phyloP scores from a whole-genome alignment of 345 rosid species.

The Eucalyptus pumila region DNA sequence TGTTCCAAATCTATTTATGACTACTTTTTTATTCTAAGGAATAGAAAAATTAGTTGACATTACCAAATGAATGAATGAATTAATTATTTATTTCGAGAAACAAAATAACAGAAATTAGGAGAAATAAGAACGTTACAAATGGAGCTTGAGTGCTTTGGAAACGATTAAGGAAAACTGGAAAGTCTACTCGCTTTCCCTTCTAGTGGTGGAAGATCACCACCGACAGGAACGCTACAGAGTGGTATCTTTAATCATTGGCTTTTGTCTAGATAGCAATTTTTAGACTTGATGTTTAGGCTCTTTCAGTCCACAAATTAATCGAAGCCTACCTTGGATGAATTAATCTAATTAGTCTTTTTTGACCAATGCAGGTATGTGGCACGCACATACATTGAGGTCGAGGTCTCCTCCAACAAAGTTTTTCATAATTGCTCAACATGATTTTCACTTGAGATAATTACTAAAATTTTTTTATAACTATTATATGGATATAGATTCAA shows the following conservation, averaged over 20 bases:
- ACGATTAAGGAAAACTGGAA: neutral
- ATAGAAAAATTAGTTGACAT: too few relatives aligned
- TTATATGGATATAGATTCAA: neutral
- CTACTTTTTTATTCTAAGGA: too few relatives aligned
- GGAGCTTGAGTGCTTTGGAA: too few relatives aligned
- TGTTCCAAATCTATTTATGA: rapidly evolving
- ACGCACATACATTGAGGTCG: neutral
- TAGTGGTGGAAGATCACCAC: neutral
- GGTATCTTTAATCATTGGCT: neutral
- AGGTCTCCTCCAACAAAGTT: neutral
- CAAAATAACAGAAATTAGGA: too few relatives aligned
- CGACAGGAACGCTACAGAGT: too few relatives aligned
- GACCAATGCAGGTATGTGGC: neutral
- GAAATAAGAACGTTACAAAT: too few relatives aligned
- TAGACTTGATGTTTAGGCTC: neutral
- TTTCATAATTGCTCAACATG: neutral
- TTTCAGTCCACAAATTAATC: neutral
- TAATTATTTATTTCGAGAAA: too few relatives aligned
- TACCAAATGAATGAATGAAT: too few relatives aligned
- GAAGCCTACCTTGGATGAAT: neutral
- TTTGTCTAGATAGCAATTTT: neutral
- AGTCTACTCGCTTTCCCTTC: neutral
- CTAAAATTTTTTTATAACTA: rapidly evolving
- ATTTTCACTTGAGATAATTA: neutral
- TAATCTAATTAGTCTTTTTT: neutral